Evolutionary conservation across 169 alveolate genomes (phyloP).

Genomic region (Eimeria maxima): DNA sequence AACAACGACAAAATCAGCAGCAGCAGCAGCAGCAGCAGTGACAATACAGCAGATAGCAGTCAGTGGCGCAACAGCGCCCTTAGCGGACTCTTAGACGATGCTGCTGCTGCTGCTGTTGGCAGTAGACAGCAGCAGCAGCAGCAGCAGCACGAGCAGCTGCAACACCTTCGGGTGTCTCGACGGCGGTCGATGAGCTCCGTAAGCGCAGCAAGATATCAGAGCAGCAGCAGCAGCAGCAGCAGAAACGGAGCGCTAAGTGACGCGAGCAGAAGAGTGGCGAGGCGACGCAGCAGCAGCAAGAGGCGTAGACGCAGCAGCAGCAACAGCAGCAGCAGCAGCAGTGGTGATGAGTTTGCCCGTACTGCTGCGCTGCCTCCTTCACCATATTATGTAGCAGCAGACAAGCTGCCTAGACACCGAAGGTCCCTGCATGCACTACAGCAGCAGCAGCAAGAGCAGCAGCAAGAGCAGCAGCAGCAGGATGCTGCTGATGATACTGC

Average conservation of each 20-base stretch:
- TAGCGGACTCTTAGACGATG: background rate
- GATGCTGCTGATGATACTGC: background rate
- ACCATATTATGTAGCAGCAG: background rate
- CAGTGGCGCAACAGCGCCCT: conserved; percentile 50
- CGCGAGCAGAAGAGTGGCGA: background rate
- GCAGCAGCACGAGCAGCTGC: background rate
- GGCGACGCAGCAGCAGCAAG: background rate
- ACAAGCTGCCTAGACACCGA: background rate
- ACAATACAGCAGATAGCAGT: background rate
- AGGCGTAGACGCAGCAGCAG: conserved; percentile 27
- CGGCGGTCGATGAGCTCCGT: conserved; percentile 10
- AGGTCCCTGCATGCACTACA: background rate
- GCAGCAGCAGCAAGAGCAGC: conserved; percentile 25
- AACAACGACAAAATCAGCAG: background rate
- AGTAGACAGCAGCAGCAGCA: conserved; percentile 42
- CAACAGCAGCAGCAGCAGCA: conserved; percentile 45
- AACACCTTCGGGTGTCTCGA: background rate
- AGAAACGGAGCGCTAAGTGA: background rate
- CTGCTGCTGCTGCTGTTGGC: background rate
- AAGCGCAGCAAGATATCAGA: background rate
- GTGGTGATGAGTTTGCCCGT: background rate
- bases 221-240: conserved; percentile 36
- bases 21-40: conserved; percentile 54
- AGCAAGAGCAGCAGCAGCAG: background rate
- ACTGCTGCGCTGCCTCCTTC: background rate